These are phyloP conservation scores for Hanseniaspora occidentalis DNA, from an alignment of 805 yeast species.

Conservation along the genomic window DNA sequence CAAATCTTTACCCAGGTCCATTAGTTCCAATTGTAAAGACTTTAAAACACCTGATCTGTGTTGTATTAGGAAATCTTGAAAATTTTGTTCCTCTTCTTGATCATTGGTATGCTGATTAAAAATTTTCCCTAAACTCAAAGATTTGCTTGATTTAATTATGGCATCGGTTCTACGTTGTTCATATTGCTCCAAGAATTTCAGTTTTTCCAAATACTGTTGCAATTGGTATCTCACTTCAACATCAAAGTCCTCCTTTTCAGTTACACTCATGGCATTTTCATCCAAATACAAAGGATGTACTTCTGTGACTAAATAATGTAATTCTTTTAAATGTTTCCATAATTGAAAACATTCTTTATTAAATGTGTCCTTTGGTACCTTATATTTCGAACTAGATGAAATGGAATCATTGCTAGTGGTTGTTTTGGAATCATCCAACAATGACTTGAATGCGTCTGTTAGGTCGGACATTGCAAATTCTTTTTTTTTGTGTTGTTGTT, in stretches of 20 bases:
- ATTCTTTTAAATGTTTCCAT: slow-evolving; percentile 19
- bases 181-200: slow-evolving; percentile 37
- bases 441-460: not conserved
- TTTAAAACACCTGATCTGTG: slow-evolving; percentile 39
- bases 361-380: slow-evolving; percentile 18
- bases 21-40: slow-evolving; percentile 34
- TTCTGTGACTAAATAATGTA: slow-evolving; percentile 16
- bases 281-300: slow-evolving; percentile 20
- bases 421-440: not conserved
- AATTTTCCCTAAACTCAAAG: slow-evolving; percentile 14
- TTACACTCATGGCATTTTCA: slow-evolving; percentile 25
- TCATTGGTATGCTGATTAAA: slow-evolving; percentile 19
- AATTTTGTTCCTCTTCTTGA: slow-evolving; percentile 24
- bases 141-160: slow-evolving; percentile 11
- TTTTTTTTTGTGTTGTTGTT: no score
- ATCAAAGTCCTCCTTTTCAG: slow-evolving; percentile 43
- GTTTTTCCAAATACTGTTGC: slow-evolving; percentile 38
- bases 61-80: slow-evolving; percentile 27
- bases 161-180: slow-evolving; percentile 32
- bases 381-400: slow-evolving; percentile 2
- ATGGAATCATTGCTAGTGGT: not conserved
- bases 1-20: slow-evolving; percentile 31
- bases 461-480: slow-evolving; percentile 5
- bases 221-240: slow-evolving; percentile 40
- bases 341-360: slow-evolving; percentile 19